These are phyloP conservation scores for Sphaceloma murrayae DNA, from an alignment of 2,329 filamentous ascomycete genomes.

Conservation along the genomic window DNA sequence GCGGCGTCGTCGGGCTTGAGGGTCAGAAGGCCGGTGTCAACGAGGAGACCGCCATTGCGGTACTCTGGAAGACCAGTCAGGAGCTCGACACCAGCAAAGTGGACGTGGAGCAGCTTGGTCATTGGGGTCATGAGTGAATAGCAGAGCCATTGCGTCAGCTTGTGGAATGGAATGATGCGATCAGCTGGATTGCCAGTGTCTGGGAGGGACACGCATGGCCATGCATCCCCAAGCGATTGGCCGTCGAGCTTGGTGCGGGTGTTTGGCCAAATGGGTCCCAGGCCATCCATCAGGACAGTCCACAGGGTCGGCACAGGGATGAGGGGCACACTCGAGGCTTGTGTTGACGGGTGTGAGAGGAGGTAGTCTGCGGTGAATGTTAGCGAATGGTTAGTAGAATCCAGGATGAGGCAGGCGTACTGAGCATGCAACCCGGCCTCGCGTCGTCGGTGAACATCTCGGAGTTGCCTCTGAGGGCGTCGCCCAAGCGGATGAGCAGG, in stretches of 20 bases:
- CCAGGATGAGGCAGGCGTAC: slow-evolving; percentile 44
- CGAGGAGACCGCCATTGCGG: slow-evolving; percentile 78
- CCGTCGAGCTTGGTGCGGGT: slow-evolving; percentile 82
- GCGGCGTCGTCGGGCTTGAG: slow-evolving; percentile 61
- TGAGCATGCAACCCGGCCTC: slow-evolving; percentile 87
- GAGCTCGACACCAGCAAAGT: slow-evolving; percentile 73
- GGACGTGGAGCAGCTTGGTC: slow-evolving; percentile 66
- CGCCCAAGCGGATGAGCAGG: slow-evolving; percentile 63
- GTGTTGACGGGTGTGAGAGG: slow-evolving; percentile 81
- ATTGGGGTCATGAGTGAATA: slow-evolving; percentile 92
- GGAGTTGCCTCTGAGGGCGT: slow-evolving; percentile 63
- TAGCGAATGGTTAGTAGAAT: slow-evolving; percentile 11
- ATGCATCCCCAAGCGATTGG: slow-evolving; percentile 81
- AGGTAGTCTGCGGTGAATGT: slow-evolving; percentile 61
- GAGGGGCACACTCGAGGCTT: slow-evolving; percentile 79
- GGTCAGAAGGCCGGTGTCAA: slow-evolving; percentile 72
- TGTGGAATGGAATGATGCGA: slow-evolving; percentile 82
- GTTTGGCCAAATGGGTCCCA: slow-evolving; percentile 79
- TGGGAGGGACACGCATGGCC: slow-evolving; percentile 83
- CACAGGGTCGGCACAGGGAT: slow-evolving; percentile 80
- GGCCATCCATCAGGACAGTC: slow-evolving; percentile 79
- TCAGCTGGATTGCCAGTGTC: slow-evolving; percentile 64
- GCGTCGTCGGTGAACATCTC: slow-evolving; percentile 78
- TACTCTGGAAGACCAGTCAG: slow-evolving; percentile 87
- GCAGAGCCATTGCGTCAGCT: slow-evolving; percentile 87